Evolutionary conservation across 495 filamentous ascomycete genomes (phyloP), one percentile per base, ranked within the genome.

Genomic region (Geoglossum glabrum): DNA sequence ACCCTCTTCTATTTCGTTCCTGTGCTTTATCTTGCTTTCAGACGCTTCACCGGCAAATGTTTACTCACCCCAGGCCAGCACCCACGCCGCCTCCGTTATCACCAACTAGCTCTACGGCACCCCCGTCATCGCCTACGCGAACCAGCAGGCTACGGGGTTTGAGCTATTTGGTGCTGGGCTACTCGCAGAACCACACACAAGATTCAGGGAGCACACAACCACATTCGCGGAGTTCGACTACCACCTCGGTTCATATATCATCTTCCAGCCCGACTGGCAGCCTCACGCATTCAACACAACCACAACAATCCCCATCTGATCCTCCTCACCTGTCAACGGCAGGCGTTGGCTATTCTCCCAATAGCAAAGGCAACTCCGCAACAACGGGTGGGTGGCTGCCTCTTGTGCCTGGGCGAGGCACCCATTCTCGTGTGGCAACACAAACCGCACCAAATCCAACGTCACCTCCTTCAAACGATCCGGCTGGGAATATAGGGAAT

Each of bases 71-170:
- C 23, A 52, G 49, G 11, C 49, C 49, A 38, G 65, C 66, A 19
- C 66, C 73, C 36, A 65, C 74, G 63, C 72, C 76, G 59, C 68
- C 75, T 59, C 68, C 74, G 45, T 62, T 71, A 28, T 66, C 71
- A 40, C 70, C 75, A 33, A 63, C 71, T 40, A 66, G 69, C 49
- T 70, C 74, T 56, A 55, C 70, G 38, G 67, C 72, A 31, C 68
- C 72, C 56, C 66, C 74, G 28, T 61, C 72, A 11, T 73, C 75
- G 33, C 72, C 75, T 45, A 67, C 71, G 30, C 75, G 83, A 61
- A 71, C 77, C 25, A 77, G 79, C 58, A 73, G 85, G 36, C 73
- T 89, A 61, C 76, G 85, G 28, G 82, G 84, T 33, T 72, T 93
- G 57, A 84, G 77, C 61, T 84, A 86, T 70, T 74, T 93, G 49